Percentiles rank a stretch among this genome's conserved stretches.
Conservation (phyloP, 148 eudicot genomes). For the Limonium bicolor region DNA sequence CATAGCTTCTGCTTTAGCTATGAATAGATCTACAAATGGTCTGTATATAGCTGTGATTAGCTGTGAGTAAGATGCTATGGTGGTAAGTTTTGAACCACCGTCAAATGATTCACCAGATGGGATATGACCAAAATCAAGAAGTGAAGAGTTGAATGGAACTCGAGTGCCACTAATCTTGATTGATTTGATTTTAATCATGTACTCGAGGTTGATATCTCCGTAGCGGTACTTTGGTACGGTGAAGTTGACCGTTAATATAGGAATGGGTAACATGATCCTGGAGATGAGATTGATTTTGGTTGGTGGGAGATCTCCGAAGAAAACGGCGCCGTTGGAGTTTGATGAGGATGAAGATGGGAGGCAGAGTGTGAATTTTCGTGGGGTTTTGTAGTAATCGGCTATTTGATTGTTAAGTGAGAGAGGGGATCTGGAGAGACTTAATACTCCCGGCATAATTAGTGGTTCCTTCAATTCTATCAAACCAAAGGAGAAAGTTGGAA, state of each 20-base stretch:
- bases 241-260: slow-evolving; percentile 21
- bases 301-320: slow-evolving; percentile 19
- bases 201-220: slow-evolving; percentile 21
- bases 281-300: slow-evolving; percentile 9
- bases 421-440: slow-evolving; percentile 10
- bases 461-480: slow-evolving; percentile 8
- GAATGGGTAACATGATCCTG: slow-evolving; percentile 11
- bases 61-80: slow-evolving; percentile 22
- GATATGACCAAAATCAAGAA: slow-evolving; percentile 16
- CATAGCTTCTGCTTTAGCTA: slow-evolving; percentile 16
- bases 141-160: slow-evolving; percentile 9
- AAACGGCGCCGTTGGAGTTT: slow-evolving; percentile 14
- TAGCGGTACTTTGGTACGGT: slow-evolving; percentile 13
- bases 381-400: slow-evolving; percentile 9
- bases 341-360: slow-evolving; percentile 16
- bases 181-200: slow-evolving; percentile 19
- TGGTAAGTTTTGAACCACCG: slow-evolving; percentile 24
- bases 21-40: slow-evolving; percentile 19
- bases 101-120: slow-evolving; percentile 11
- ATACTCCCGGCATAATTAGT: slow-evolving; percentile 12
- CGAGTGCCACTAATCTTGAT: slow-evolving; percentile 16
- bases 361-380: slow-evolving; percentile 29
- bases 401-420: slow-evolving; percentile 15
- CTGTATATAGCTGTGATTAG: slow-evolving; percentile 27
- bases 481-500: slow-evolving; percentile 12